Evolutionary conservation across 768 basidiomycete genomes (phyloP), one percentile per base, ranked within the genome.

Genomic region (Kwoniella botswanensis): DNA sequence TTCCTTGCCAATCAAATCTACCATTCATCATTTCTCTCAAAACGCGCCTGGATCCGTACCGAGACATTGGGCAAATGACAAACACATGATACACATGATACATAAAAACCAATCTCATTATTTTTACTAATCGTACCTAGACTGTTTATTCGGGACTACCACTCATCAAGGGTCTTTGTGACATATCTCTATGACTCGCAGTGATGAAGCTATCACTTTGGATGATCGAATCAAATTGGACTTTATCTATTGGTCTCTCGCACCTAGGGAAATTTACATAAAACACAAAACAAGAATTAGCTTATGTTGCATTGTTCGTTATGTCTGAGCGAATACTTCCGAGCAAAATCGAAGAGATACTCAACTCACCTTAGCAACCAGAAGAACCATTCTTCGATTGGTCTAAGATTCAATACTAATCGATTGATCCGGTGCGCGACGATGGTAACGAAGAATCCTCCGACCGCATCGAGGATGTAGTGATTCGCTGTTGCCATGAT

Each of bases 401-500:
- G 76, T 52, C 79, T 71, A 22, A 80, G 72, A 63, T 80, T 77
- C 50, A 80, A 71, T 9, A 78, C 64, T 24, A 76, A 41, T 42
- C 65, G 29, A 67, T 80, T 80, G 63, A 74, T 22, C 43, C 65
- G 57, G 57, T 80, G 72, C 4, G 79, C 79, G n/a, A 75, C 22
- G 42, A 74, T 52, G 10, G 76, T 78, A 2, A 80, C 76, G 68
- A 80, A 69, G 65, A 80, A 75, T 17, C 79, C 79, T 21, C 76
- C 79, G 42, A 75, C 67, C 2, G 79, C 79, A 63, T 80, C 79
- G 54, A 80, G 67, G 59, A 78, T 56, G 67, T 75, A 78, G 59
- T 80, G 79, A 59, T 80, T 80, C 7, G 79, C 79, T 3, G 79
- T 80, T 3, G 76, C 79, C 76, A 80, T 80, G 57, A 80, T 80